phyloP scores from a whole-genome alignment of 2,329 filamentous ascomycete genomes.

The Ophidiomyces ophidiicola region DNA sequence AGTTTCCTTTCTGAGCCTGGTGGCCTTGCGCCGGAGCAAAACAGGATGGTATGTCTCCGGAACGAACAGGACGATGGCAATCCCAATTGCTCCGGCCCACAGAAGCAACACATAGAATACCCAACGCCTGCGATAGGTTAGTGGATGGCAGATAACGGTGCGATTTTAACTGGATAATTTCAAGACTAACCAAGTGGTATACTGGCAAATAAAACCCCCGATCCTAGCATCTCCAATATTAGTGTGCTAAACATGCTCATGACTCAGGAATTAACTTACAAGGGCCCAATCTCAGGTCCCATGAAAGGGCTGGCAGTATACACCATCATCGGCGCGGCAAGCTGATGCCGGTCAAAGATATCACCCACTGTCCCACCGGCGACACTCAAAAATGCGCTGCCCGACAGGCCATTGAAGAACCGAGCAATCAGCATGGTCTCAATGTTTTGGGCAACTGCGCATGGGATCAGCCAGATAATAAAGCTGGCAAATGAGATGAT shows the following conservation, averaged over 20 bases:
- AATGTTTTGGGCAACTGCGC: conserved; percentile 71
- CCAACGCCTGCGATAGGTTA: conserved; percentile 46
- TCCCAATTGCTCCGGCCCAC: conserved; percentile 56
- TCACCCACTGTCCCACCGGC: conserved; percentile 79
- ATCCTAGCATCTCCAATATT: conserved; percentile 29
- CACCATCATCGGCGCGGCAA: conserved; percentile 73
- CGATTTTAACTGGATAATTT: not conserved
- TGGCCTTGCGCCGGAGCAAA: conserved; percentile 60
- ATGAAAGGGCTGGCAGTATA: conserved; percentile 54
- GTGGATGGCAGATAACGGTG: not conserved
- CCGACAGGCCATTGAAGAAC: conserved; percentile 49
- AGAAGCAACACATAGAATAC: conserved; percentile 76
- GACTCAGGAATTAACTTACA: conserved; percentile 24
- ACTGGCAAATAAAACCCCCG: conserved; percentile 73
- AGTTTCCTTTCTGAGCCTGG: conserved; percentile 56
- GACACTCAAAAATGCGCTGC: conserved; percentile 50
- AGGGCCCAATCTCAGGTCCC: conserved; percentile 45
- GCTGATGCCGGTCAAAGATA: conserved; percentile 54
- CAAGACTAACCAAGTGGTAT: conserved; percentile 46
- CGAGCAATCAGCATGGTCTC: conserved; percentile 63
- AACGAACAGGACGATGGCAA: conserved; percentile 56
- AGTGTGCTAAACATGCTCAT: not conserved
- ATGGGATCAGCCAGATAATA: conserved; percentile 67
- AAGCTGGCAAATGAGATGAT: conserved; percentile 61
- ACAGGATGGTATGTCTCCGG: conserved; percentile 72